Evolutionary conservation across 352 stramenopile genomes (phyloP).

Genomic region (Thalassiosira allenii): DNA sequence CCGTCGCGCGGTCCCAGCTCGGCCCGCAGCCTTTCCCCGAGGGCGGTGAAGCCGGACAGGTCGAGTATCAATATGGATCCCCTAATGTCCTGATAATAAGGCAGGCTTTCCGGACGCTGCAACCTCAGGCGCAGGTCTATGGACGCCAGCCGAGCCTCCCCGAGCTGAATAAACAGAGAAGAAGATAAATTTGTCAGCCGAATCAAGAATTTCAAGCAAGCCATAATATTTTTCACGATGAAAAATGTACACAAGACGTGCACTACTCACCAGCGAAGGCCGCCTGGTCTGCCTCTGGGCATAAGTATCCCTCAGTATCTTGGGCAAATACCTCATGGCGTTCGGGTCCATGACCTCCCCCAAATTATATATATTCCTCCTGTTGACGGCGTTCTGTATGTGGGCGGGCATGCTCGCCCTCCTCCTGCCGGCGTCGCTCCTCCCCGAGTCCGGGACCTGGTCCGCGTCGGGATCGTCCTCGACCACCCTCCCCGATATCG

Average conservation of each 20-base stretch:
- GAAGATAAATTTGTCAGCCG: too few species aligned
- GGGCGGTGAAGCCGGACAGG: slow-evolving; percentile 70
- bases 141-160: slow-evolving; percentile 44
- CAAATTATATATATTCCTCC: slow-evolving; percentile 1
- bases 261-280: slow-evolving; percentile 17
- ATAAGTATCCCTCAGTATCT: slow-evolving; percentile 65
- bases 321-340: slow-evolving; percentile 61
- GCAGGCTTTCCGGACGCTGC: slow-evolving; percentile 50
- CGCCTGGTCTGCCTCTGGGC: slow-evolving; percentile 41
- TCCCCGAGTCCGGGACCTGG: too few species aligned
- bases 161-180: slow-evolving; percentile 35
- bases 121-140: slow-evolving; percentile 57
- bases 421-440: not conserved
- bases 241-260: slow-evolving; percentile 5
- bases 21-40: slow-evolving; percentile 65
- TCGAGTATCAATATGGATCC: slow-evolving; percentile 77
- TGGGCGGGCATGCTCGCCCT: slow-evolving; percentile 17
- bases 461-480: not conserved
- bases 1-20: slow-evolving; percentile 63
- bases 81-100: slow-evolving; percentile 60
- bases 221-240: too few species aligned
- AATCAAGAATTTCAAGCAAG: too few species aligned
- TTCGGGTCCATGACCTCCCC: slow-evolving; percentile 50
- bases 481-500: not conserved
- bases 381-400: not conserved